Percentiles rank a stretch among this genome's conserved stretches.
Conservation (phyloP, 306 rosid species). For the Lathyrus aphaca region DNA sequence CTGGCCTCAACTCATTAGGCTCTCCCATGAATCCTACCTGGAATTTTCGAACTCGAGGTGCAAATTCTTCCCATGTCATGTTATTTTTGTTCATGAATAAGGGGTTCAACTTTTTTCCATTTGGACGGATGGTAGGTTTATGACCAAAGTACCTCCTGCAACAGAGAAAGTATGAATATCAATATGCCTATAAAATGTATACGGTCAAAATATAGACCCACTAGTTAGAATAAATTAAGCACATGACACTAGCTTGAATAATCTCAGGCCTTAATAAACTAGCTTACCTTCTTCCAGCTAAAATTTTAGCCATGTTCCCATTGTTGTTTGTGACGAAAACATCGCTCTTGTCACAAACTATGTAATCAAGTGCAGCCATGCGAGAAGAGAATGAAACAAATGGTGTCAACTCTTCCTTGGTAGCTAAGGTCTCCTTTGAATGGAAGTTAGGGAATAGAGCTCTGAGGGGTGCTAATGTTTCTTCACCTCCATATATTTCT, state of each 20-base stretch:
- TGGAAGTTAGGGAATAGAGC: slow-evolving; percentile 78
- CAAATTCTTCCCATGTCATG: slow-evolving; percentile 81
- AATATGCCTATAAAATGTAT: slow-evolving; percentile 5
- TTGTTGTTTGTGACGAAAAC: slow-evolving; percentile 89
- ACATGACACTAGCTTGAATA: background rate
- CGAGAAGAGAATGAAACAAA: slow-evolving; percentile 85
- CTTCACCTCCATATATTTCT: slow-evolving; percentile 81
- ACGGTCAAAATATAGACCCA: slow-evolving; percentile 11
- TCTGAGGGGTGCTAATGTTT: slow-evolving; percentile 76
- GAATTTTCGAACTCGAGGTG: slow-evolving; percentile 57
- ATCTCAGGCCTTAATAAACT: slow-evolving; percentile 8
- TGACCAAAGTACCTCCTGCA: slow-evolving; percentile 91
- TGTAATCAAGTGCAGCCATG: slow-evolving; percentile 89
- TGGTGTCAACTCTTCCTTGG: slow-evolving; percentile 70
- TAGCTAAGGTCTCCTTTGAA: slow-evolving; percentile 76
- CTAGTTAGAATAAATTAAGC: background rate
- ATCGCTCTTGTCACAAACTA: slow-evolving; percentile 79
- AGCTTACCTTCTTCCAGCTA: slow-evolving; percentile 87
- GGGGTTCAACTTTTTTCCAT: slow-evolving; percentile 64
- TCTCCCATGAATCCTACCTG: slow-evolving; percentile 94
- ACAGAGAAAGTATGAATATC: slow-evolving; percentile 18
- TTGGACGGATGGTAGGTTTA: slow-evolving; percentile 89
- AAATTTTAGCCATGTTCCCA: slow-evolving; percentile 96
- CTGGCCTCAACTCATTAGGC: slow-evolving; percentile 75
- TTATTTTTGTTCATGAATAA: slow-evolving; percentile 54